Percentiles rank a stretch among this genome's conserved stretches.
Conservation (phyloP, 2,329 filamentous ascomycete species). For the Gnomoniopsis smithogilvyi region DNA sequence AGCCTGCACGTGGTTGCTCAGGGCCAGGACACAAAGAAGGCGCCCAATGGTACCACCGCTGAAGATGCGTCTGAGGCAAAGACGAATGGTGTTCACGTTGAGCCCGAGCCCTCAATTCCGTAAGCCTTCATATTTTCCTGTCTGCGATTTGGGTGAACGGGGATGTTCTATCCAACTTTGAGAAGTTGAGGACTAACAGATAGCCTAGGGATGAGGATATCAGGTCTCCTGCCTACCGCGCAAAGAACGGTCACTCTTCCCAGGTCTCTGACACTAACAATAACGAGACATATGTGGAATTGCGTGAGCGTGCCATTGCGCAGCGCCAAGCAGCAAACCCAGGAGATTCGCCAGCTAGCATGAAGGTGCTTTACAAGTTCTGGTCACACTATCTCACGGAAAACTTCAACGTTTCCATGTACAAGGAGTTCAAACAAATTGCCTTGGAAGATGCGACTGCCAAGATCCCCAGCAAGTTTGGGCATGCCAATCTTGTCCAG, state of each 20-base stretch:
- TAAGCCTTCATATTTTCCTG: background rate
- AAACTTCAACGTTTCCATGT: conserved; percentile 74
- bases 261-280: conserved; percentile 17
- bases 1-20: conserved; percentile 26
- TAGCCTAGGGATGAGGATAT: conserved; percentile 2
- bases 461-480: conserved; percentile 43
- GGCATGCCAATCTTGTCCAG: conserved; percentile 60
- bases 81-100: conserved; percentile 12
- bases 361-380: conserved; percentile 69
- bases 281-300: conserved; percentile 28
- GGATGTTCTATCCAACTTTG: no score
- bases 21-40: conserved; percentile 2
- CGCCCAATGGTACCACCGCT: conserved; percentile 8
- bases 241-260: conserved; percentile 9
- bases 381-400: conserved; percentile 71
- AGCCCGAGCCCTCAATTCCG: conserved; percentile 4
- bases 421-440: conserved; percentile 67
- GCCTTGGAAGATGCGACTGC: conserved; percentile 61
- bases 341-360: conserved; percentile 47
- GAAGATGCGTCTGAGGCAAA: conserved; percentile 2
- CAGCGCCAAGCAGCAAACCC: conserved; percentile 30
- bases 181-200: background rate
- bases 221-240: conserved; percentile 9
- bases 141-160: no score
- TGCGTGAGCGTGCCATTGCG: conserved; percentile 37